phyloP scores from a whole-genome alignment of 305 asterid genomes.

The Fraxinus greggii region DNA sequence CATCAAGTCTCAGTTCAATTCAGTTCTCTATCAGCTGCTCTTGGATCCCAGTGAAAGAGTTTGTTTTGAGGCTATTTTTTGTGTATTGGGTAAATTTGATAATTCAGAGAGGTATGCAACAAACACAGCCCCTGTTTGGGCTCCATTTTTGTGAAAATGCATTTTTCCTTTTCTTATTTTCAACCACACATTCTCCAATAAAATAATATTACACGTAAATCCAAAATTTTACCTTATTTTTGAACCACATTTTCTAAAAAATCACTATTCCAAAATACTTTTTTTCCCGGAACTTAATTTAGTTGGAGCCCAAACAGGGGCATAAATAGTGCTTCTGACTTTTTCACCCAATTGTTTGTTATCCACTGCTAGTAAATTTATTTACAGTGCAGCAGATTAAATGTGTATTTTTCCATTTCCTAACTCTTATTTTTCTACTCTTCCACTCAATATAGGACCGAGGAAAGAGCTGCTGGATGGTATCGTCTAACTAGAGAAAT shows the following conservation, averaged over 20 bases:
- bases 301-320: background rate
- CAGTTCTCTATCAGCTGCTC: slow-evolving; percentile 89
- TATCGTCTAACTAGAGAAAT: slow-evolving; percentile 90
- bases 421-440: background rate
- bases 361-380: slow-evolving; percentile 3
- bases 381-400: slow-evolving; percentile 2
- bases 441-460: slow-evolving; percentile 56
- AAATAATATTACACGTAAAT: background rate
- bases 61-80: slow-evolving; percentile 94
- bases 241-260: background rate
- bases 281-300: background rate
- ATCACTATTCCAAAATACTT: background rate
- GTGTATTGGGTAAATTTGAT: slow-evolving; percentile 91
- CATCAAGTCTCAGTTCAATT: slow-evolving; percentile 75
- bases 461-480: slow-evolving; percentile 99
- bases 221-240: background rate
- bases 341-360: slow-evolving; percentile 4
- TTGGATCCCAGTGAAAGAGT: slow-evolving; percentile 99
- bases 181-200: background rate
- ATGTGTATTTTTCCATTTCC: slow-evolving; percentile 8
- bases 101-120: slow-evolving; percentile 75
- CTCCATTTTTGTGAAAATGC: background rate
- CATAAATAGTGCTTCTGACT: background rate
- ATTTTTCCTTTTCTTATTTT: background rate
- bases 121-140: background rate